Evolutionary conservation across 108 stramenopile species (phyloP).

Genomic region (Epipyxis sp.): DNA sequence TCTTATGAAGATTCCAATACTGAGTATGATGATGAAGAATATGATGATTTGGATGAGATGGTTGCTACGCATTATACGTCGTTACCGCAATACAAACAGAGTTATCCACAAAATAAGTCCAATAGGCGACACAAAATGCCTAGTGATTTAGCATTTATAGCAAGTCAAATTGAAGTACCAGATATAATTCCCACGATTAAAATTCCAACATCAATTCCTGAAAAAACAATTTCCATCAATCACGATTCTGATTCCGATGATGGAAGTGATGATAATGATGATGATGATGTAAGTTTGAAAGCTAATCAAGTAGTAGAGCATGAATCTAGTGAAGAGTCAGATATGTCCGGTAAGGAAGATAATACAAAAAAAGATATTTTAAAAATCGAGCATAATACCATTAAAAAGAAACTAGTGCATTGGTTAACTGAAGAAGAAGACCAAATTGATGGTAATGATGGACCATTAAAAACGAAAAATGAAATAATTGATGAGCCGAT

Average conservation of each 20-base stretch:
- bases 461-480: background rate
- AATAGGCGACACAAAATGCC: too few relatives aligned
- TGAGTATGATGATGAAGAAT: too few relatives aligned
- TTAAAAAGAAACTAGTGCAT: background rate
- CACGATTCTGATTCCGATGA: background rate
- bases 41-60: too few relatives aligned
- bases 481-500: background rate
- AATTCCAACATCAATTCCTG: too few relatives aligned
- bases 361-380: background rate
- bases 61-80: too few relatives aligned
- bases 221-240: too few relatives aligned
- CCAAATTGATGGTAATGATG: background rate
- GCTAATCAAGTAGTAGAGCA: background rate
- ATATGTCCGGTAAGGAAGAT: background rate
- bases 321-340: background rate
- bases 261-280: background rate
- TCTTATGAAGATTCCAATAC: too few relatives aligned
- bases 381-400: background rate
- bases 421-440: conserved; percentile 19
- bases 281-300: background rate
- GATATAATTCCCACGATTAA: too few relatives aligned
- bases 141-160: too few relatives aligned
- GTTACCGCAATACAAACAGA: too few relatives aligned
- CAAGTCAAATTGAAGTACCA: too few relatives aligned
- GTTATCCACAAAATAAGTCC: too few relatives aligned